phyloP scores from a whole-genome alignment of 441 rosid genomes.

The Capsella rubella region DNA sequence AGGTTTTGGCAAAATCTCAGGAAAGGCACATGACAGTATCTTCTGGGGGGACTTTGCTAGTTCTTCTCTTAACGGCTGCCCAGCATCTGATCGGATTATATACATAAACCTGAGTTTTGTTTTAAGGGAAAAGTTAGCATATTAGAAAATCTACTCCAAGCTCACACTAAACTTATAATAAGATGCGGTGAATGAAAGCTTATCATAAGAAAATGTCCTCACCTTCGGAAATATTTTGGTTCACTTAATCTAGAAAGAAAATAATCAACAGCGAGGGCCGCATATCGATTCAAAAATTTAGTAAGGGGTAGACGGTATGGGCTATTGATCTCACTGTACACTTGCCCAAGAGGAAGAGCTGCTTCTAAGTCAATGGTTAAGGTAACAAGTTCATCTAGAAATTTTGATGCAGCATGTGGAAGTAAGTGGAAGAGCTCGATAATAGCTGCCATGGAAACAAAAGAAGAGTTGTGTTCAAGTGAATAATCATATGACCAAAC shows the following conservation, averaged over 20 bases:
- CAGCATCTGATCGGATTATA: constrained; percentile 94
- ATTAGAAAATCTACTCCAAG: constrained; percentile 29
- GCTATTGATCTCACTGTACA: constrained; percentile 97
- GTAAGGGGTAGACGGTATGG: constrained; percentile 99
- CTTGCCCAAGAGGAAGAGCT: constrained; percentile 91
- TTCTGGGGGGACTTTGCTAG: constrained; percentile 95
- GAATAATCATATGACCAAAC: constrained; percentile 27
- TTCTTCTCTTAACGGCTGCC: constrained; percentile 96
- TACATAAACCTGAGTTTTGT: constrained; percentile 87
- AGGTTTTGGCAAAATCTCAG: constrained; percentile 76
- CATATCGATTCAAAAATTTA: constrained; percentile 93
- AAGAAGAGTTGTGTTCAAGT: constrained; percentile 31
- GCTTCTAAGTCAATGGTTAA: constrained; percentile 98
- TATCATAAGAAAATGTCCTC: constrained; percentile 45
- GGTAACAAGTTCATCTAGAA: constrained; percentile 97
- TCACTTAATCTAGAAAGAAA: constrained; percentile 94
- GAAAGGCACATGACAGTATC: constrained; percentile 89
- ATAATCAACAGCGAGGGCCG: constrained; percentile 93
- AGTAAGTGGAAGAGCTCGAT: constrained; percentile 99
- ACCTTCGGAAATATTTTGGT: constrained; percentile 97
- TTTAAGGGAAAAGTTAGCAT: constrained; percentile 29
- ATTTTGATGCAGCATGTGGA: constrained; percentile 96
- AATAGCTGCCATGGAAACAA: constrained; percentile 78
- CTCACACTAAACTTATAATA: constrained; percentile 23
- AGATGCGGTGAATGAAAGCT: constrained; percentile 23